phyloP scores from a whole-genome alignment of 164 flowering plant genomes.

The Dillenia turbinata region DNA sequence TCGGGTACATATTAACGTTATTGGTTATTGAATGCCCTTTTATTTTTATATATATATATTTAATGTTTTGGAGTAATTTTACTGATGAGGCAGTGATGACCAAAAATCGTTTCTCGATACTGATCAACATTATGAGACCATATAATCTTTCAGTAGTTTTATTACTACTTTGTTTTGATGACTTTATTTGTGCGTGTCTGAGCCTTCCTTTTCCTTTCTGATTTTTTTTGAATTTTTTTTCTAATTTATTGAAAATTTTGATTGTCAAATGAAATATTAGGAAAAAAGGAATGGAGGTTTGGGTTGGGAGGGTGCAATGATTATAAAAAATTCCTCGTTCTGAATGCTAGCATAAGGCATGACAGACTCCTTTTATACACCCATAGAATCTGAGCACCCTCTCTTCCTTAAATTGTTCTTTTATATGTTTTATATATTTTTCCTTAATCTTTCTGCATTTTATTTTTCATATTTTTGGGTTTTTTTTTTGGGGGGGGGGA shows the following conservation, averaged over 20 bases:
- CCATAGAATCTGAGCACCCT: conserved; percentile 10
- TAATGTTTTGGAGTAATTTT: neutral
- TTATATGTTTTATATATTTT: no score
- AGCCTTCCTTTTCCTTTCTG: conserved; percentile 23
- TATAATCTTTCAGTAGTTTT: neutral
- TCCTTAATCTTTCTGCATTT: no score
- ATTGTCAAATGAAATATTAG: no score
- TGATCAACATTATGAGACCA: conserved; percentile 17
- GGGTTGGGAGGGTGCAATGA: conserved; percentile 19
- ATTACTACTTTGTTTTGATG: conserved; percentile 19
- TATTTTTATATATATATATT: neutral
- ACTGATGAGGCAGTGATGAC: conserved; percentile 32
- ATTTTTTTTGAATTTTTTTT: neutral
- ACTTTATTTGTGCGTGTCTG: conserved; percentile 61
- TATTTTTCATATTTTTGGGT: no score
- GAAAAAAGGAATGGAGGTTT: no score
- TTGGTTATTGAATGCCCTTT: conserved; percentile 4
- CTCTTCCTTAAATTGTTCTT: no score
- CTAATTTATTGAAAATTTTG: neutral
- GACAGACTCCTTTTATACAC: conserved; percentile 27
- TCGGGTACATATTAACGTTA: no score
- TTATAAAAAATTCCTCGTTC: conserved; percentile 31
- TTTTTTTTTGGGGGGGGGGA: no score
- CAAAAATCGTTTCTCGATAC: conserved; percentile 40
- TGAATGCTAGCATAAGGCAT: conserved; percentile 22